A percentile compares a stretch with the other conserved stretches of the same genome.
These are phyloP conservation scores for Lepidium campestre DNA, from an alignment of 441 rosid species.

Conservation along the genomic window DNA sequence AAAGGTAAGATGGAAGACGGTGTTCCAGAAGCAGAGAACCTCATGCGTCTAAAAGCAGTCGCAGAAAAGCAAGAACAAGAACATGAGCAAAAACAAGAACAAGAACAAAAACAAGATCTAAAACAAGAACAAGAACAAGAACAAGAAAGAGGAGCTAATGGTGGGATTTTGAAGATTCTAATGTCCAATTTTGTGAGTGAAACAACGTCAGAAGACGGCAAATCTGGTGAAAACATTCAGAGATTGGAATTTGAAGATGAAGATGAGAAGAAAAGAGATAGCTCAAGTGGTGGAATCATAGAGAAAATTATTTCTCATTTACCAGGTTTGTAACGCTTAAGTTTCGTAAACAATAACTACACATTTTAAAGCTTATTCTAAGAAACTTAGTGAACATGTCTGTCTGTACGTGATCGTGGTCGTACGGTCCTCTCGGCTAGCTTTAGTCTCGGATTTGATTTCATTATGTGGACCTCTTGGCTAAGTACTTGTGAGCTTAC, in stretches of 20 bases:
- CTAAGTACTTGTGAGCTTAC: too few species aligned
- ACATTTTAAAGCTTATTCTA: neutral
- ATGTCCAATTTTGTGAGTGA: slow-evolving; percentile 24
- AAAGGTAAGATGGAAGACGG: slow-evolving; percentile 42
- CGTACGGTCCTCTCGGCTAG: too few species aligned
- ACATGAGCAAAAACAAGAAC: neutral
- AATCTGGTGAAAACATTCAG: slow-evolving; percentile 5
- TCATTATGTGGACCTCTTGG: neutral
- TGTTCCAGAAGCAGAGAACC: slow-evolving; percentile 37
- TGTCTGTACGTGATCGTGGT: neutral
- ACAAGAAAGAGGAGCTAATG: neutral
- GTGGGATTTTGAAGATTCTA: slow-evolving; percentile 27
- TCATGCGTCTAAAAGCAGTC: slow-evolving; percentile 18
- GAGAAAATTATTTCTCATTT: slow-evolving; percentile 52
- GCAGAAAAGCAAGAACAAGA: neutral
- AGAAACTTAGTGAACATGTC: neutral
- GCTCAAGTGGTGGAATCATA: slow-evolving; percentile 41
- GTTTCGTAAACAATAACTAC: neutral
- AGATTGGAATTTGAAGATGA: slow-evolving; percentile 9
- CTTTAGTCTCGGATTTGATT: neutral
- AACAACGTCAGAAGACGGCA: neutral
- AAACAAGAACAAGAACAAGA: neutral
- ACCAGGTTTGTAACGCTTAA: slow-evolving; percentile 30
- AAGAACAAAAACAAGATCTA: neutral
- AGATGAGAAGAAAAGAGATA: slow-evolving; percentile 24